Evolutionary conservation across 2,329 filamentous ascomycete species (phyloP).

Genomic region (Colletotrichum falcatum): DNA sequence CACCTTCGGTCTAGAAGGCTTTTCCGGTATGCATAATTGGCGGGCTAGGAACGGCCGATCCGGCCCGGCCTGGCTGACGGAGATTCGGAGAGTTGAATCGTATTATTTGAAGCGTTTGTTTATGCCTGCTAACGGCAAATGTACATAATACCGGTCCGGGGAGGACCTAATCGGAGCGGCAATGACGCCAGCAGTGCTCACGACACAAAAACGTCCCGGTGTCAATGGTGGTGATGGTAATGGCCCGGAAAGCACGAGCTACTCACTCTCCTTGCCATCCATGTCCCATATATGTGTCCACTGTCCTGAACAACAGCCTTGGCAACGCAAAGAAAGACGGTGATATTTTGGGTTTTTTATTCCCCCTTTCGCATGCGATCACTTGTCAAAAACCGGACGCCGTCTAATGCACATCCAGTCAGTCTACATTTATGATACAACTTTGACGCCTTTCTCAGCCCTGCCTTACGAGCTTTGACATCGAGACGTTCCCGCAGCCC

Average conservation of each 20-base stretch:
- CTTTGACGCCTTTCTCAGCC: slow-evolving; percentile 39
- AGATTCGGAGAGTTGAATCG: slow-evolving; percentile 12
- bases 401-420: slow-evolving; percentile 57
- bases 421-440: slow-evolving; percentile 60
- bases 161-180: slow-evolving; percentile 28
- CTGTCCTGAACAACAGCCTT: background rate
- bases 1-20: slow-evolving; percentile 20
- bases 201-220: background rate
- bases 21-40: slow-evolving; percentile 24
- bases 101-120: slow-evolving; percentile 17
- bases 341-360: slow-evolving; percentile 14
- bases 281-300: too few species aligned
- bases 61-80: slow-evolving; percentile 22
- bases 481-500: background rate
- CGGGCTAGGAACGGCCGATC: slow-evolving; percentile 6
- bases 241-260: background rate
- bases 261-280: too few species aligned
- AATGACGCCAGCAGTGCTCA: slow-evolving; percentile 9
- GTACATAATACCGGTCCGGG: slow-evolving; percentile 33
- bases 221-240: background rate
- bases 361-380: slow-evolving; percentile 42
- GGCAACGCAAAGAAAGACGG: slow-evolving; percentile 2
- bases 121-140: background rate
- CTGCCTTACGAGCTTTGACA: background rate
- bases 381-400: slow-evolving; percentile 52